These are phyloP conservation scores for Bruguiera hainesii DNA, from an alignment of 441 rosid genomes.

Conservation along the genomic window DNA sequence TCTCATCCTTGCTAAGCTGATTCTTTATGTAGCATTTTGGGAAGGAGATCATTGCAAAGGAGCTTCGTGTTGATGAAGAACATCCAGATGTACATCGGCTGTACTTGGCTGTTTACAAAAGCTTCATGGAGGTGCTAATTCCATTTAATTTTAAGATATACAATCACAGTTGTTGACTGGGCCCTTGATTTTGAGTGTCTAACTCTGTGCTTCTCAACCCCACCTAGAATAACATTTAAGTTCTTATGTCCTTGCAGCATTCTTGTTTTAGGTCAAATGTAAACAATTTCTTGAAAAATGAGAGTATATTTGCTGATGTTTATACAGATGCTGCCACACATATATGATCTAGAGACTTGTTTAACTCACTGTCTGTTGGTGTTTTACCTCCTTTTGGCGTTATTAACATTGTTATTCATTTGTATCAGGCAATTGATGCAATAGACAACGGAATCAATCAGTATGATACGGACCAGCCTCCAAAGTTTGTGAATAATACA, in stretches of 20 bases:
- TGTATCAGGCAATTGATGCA: constrained; percentile 75
- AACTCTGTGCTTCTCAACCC: background rate
- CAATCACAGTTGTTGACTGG: background rate
- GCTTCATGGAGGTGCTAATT: constrained; percentile 74
- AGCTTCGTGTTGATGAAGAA: constrained; percentile 64
- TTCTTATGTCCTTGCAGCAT: no score
- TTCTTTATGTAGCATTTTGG: constrained; percentile 68
- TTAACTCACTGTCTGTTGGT: no score
- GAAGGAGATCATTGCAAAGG: constrained; percentile 79
- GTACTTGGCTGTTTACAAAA: constrained; percentile 77
- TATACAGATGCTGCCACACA: no score
- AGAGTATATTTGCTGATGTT: no score
- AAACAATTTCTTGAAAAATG: no score
- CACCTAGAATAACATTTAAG: no score
- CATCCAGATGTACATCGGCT: constrained; percentile 77
- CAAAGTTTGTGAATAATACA: constrained; percentile 82
- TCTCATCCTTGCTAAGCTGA: constrained; percentile 3
- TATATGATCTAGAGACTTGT: no score
- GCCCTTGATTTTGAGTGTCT: background rate
- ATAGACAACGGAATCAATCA: constrained; percentile 81
- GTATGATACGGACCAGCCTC: constrained; percentile 80
- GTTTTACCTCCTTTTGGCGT: no score
- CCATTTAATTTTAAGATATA: background rate
- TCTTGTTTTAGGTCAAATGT: no score
- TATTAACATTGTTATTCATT: constrained; percentile 1